These are phyloP conservation scores for Gymnopilus dilepis DNA, from an alignment of 768 basidiomycete species.

Conservation along the genomic window DNA sequence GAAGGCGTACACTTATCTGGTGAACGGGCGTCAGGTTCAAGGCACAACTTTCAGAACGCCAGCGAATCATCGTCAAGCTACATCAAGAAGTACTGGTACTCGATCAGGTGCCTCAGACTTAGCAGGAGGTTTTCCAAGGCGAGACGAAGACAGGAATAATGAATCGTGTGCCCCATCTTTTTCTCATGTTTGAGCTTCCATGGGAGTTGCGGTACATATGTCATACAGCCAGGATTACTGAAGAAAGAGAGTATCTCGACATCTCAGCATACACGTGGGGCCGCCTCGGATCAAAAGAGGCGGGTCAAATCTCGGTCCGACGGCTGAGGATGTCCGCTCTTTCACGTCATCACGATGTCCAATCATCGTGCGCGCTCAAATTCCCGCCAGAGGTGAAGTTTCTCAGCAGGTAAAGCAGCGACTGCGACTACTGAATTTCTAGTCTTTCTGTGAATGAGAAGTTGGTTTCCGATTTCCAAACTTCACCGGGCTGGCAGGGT, in stretches of 20 bases:
- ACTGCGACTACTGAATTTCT: too few species aligned
- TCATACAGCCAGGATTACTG: not conserved
- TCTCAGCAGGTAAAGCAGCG: too few species aligned
- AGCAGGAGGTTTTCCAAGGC: too few species aligned
- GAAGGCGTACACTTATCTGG: not conserved
- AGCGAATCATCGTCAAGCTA: too few species aligned
- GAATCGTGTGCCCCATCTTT: not conserved
- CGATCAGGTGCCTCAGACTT: too few species aligned
- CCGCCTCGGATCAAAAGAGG: not conserved
- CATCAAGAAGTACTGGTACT: too few species aligned
- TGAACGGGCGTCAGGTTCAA: conserved; percentile 1
- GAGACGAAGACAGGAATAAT: not conserved
- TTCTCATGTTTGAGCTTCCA: not conserved
- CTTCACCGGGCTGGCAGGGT: too few species aligned
- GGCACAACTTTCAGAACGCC: not conserved
- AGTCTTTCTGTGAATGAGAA: too few species aligned
- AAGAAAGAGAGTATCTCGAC: not conserved
- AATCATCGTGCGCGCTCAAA: too few species aligned
- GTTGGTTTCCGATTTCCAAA: too few species aligned
- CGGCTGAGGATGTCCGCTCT: not conserved
- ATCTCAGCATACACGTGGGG: not conserved
- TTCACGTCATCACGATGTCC: too few species aligned
- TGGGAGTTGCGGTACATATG: not conserved
- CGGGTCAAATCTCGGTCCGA: not conserved
- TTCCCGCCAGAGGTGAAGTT: too few species aligned